Percentiles rank a stretch among this genome's conserved stretches.
These are phyloP conservation scores for Aspergillus indologenus DNA, from an alignment of 495 filamentous ascomycete species.

Conservation along the genomic window DNA sequence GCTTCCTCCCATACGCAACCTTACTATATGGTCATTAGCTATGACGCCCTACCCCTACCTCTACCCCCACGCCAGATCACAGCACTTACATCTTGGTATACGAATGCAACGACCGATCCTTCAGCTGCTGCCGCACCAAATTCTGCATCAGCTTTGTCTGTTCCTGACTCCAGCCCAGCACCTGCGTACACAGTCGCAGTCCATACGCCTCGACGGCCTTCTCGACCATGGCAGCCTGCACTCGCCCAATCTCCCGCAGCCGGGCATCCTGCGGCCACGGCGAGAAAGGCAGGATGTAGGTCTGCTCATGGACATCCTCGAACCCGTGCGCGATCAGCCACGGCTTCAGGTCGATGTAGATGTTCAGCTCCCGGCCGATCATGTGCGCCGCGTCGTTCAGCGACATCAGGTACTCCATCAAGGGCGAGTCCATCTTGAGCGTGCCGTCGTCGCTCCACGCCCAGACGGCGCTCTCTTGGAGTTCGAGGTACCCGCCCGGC, in stretches of 20 bases:
- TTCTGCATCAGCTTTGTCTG: not conserved
- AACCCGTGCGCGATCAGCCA: not conserved
- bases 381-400: not conserved
- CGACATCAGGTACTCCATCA: not conserved
- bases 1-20: not conserved
- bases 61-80: too few species aligned
- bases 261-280: not conserved
- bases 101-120: not conserved
- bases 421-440: not conserved
- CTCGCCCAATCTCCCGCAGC: not conserved
- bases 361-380: slow-evolving; percentile 1
- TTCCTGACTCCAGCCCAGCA: not conserved
- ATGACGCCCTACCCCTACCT: too few species aligned
- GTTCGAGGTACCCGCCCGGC: slow-evolving; percentile 43
- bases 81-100: slow-evolving; percentile 3
- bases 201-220: not conserved
- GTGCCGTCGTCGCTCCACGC: slow-evolving; percentile 30
- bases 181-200: not conserved
- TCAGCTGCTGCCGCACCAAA: not conserved
- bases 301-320: not conserved
- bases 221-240: not conserved
- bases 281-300: not conserved
- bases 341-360: not conserved
- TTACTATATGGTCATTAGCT: too few species aligned
- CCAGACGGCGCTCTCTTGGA: slow-evolving; percentile 33